A percentile compares a stretch with the other conserved stretches of the same genome.
These are phyloP conservation scores for Paraglomus occultum DNA, from an alignment of 192 early-diverging fungal species.

Conservation along the genomic window DNA sequence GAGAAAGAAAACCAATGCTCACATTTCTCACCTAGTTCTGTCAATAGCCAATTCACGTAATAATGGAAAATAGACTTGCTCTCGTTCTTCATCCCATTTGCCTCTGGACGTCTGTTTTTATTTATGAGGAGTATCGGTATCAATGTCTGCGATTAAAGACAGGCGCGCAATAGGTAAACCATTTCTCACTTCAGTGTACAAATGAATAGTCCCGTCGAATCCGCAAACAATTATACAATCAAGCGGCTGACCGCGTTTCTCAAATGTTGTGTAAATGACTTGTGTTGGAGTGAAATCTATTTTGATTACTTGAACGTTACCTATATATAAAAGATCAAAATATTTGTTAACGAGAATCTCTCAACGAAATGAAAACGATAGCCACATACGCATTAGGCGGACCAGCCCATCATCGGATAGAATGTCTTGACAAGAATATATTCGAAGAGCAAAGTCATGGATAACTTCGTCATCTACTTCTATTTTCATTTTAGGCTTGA, in stretches of 20 bases:
- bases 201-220: conserved; percentile 18
- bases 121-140: neutral
- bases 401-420: conserved; percentile 5
- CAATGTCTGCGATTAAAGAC: neutral
- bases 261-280: conserved; percentile 4
- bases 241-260: neutral
- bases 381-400: neutral
- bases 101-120: neutral
- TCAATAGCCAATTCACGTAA: neutral
- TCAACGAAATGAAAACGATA: neutral
- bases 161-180: neutral
- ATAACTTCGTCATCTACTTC: neutral
- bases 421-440: conserved; percentile 1
- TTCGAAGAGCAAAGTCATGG: conserved; percentile 10
- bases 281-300: conserved; percentile 19
- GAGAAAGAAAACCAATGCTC: neutral
- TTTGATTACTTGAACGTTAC: conserved; percentile 2
- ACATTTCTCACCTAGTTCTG: neutral
- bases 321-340: conserved; percentile 1
- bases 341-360: neutral
- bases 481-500: neutral
- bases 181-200: conserved; percentile 15
- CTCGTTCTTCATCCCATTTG: conserved; percentile 7
- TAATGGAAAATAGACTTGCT: conserved; percentile 8
- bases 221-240: conserved; percentile 22